Evolutionary conservation across 2,329 filamentous ascomycete species (phyloP).

Genomic region (Fusarium sp.): DNA sequence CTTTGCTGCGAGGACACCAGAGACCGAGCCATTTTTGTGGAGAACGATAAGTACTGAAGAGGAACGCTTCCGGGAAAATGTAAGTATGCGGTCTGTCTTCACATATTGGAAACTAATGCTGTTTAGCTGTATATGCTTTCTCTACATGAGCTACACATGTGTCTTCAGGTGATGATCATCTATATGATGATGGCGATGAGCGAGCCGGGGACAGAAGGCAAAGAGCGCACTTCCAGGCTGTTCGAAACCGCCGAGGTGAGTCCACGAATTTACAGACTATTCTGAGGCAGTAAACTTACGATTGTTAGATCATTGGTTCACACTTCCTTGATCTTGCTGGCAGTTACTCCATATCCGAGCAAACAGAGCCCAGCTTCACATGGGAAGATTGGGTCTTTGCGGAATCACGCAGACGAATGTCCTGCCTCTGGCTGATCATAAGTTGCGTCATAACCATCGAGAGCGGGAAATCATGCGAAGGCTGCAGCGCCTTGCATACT

Average conservation of each 20-base stretch:
- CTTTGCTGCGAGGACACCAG: constrained; percentile 39
- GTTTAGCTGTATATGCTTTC: constrained; percentile 7
- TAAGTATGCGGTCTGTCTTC: neutral
- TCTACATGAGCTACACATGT: constrained; percentile 33
- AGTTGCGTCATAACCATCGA: constrained; percentile 42
- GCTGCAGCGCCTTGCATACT: constrained; percentile 3
- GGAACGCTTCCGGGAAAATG: constrained; percentile 37
- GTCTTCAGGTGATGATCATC: constrained; percentile 45
- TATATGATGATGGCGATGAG: constrained; percentile 51
- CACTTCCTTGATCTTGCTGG: constrained; percentile 23
- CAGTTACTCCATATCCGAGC: constrained; percentile 31
- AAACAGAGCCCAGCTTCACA: constrained; percentile 23
- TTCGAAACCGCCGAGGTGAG: constrained; percentile 40
- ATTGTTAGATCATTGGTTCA: constrained; percentile 18
- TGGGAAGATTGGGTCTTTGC: constrained; percentile 52
- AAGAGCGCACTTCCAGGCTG: constrained; percentile 6
- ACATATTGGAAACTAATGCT: neutral
- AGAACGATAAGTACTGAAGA: constrained; percentile 44
- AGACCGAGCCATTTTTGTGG: constrained; percentile 48
- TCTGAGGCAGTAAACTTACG: neutral
- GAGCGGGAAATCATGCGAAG: constrained; percentile 5
- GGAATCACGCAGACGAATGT: constrained; percentile 48
- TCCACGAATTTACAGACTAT: fast-evolving
- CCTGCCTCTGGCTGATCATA: constrained; percentile 46
- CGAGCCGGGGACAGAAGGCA: constrained; percentile 24